Percentiles rank a stretch among this genome's conserved stretches.
These are phyloP conservation scores for Linanthus parryae DNA, from an alignment of 148 eudicot genomes.

Conservation along the genomic window DNA sequence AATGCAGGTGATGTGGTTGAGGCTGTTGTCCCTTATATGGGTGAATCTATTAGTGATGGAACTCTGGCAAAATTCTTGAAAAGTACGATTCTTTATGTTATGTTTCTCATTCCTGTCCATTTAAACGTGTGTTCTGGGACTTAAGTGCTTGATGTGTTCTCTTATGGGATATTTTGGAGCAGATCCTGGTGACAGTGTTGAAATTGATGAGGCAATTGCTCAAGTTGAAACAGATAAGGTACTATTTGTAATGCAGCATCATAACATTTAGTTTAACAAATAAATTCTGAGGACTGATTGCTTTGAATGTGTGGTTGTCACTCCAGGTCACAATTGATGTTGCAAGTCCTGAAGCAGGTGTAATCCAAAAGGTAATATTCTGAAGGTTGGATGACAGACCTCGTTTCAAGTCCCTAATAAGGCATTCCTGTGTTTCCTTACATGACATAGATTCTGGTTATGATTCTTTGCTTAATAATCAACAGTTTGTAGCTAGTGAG, in stretches of 20 bases:
- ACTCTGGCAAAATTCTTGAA: conserved; percentile 80
- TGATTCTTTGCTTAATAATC: conserved; percentile 6
- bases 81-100: conserved; percentile 39
- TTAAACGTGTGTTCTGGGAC: not conserved
- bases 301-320: conserved; percentile 10
- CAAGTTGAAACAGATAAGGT: conserved; percentile 98
- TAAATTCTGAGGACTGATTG: not conserved
- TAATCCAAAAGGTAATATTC: conserved; percentile 55
- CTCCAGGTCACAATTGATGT: conserved; percentile 83
- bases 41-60: conserved; percentile 94
- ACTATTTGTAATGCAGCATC: not conserved
- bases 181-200: conserved; percentile 91
- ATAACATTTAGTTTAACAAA: too few relatives aligned
- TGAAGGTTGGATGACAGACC: not conserved
- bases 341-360: conserved; percentile 88
- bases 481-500: conserved; percentile 73
- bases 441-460: not conserved
- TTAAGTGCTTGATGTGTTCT: conserved; percentile 3
- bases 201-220: conserved; percentile 86
- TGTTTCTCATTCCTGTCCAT: not conserved
- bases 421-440: not conserved
- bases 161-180: conserved; percentile 12
- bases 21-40: conserved; percentile 95
- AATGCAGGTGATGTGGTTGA: conserved; percentile 68
- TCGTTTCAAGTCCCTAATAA: too few relatives aligned